Base-by-base conservation (phyloP, 2,329 filamentous ascomycete species). In the Cercospora janseana region DNA sequence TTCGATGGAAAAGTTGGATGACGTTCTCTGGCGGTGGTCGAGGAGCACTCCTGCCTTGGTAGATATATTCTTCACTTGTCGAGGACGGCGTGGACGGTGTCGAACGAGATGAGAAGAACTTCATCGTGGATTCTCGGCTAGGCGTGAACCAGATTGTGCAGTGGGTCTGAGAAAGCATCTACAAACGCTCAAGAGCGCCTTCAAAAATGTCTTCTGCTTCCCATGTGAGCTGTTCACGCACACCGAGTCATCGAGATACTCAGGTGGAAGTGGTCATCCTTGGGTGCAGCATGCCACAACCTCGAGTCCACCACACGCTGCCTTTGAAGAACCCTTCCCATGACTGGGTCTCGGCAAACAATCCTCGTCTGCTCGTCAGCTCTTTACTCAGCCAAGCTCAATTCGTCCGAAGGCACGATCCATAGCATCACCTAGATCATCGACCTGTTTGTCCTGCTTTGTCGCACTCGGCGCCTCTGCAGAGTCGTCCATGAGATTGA, bases 361-460 rank as follows among this genome's bases (percentile, higher is more conserved):
- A n/a, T n/a, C n/a, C n/a, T n/a, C n/a, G n/a, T n/a, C n/a, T n/a
- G n/a, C n/a, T n/a, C n/a, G n/a, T n/a, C n/a, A n/a, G n/a, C n/a
- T n/a, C n/a, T n/a, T n/a, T n/a, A n/a, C n/a, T 59, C 51, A 64
- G 20, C 60, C 62, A 58, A 63, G 59, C 54, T 64, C 61, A 46
- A 60, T 60, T 54, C 63, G 61, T 9, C 67, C 63, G 60, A 70
- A 69, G 18, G 66, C 63, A 8, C 62, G 54, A 56, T 69, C 67
- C 63, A 69, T 67, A 5, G 65, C 64, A 23, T 47, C 59, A 4
- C 67, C 67, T 21, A 69, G 52, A 40, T 69, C 67, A 34, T 65
- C 61, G 2, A 58, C 63, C 4, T 57, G 57, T 31, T 52, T 63
- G 12, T 60, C 54, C 31, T 38, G 56, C 53, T 9, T 41, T 47